Evolutionary conservation across 2,329 filamentous ascomycete genomes (phyloP).

Genomic region (Aspergillus terreus): DNA sequence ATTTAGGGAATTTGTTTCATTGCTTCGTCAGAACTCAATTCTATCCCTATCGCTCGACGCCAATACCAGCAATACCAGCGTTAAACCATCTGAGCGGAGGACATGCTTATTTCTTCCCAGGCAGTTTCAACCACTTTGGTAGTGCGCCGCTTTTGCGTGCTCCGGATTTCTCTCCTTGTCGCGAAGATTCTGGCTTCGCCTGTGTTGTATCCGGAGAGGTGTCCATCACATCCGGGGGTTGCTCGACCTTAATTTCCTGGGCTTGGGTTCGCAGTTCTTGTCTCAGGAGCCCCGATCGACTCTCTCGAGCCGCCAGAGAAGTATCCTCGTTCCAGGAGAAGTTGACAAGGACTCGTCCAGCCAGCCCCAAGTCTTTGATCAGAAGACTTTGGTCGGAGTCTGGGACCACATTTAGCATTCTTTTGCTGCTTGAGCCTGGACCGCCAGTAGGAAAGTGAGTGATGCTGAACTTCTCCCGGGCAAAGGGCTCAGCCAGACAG

Average conservation of each 20-base stretch:
- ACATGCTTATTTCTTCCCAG: slow-evolving; percentile 64
- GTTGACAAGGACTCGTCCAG: slow-evolving; percentile 68
- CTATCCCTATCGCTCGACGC: no score
- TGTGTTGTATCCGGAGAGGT: slow-evolving; percentile 40
- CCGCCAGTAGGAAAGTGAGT: slow-evolving; percentile 49
- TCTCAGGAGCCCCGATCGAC: slow-evolving; percentile 56
- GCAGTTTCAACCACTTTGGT: slow-evolving; percentile 70
- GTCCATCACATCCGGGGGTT: slow-evolving; percentile 49
- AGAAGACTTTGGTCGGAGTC: slow-evolving; percentile 50
- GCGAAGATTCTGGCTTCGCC: slow-evolving; percentile 35
- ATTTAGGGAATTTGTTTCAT: not conserved
- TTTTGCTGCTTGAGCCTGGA: slow-evolving; percentile 12
- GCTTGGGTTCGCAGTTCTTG: slow-evolving; percentile 60
- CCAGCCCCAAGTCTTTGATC: slow-evolving; percentile 70
- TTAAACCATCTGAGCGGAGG: not conserved
- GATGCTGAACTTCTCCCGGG: slow-evolving; percentile 67
- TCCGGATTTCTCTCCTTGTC: slow-evolving; percentile 25
- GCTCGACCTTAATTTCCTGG: slow-evolving; percentile 56
- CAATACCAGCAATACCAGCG: not conserved
- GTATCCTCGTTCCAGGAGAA: slow-evolving; percentile 69
- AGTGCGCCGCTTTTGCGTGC: slow-evolving; percentile 37
- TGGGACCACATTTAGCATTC: slow-evolving; percentile 30
- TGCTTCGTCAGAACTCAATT: not conserved
- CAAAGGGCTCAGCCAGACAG: slow-evolving; percentile 59
- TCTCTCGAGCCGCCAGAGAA: slow-evolving; percentile 50